Percentiles rank a stretch among this genome's conserved stretches.
phyloP scores from a whole-genome alignment of 805 yeast genomes.

The Candida namnaoensis region DNA sequence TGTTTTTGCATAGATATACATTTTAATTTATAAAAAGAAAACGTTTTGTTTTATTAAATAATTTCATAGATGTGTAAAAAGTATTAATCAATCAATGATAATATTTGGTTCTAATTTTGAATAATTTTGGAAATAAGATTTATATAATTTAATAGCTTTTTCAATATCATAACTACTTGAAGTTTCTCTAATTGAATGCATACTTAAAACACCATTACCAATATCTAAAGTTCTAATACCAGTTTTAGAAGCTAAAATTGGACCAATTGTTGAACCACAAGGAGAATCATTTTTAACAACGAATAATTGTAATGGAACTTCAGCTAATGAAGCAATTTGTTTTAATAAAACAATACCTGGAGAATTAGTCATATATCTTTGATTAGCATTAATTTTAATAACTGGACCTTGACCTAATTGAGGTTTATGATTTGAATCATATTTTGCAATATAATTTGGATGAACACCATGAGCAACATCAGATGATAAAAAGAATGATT shows the following conservation, averaged over 20 bases:
- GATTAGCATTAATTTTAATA: slow-evolving; percentile 88
- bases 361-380: slow-evolving; percentile 89
- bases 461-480: slow-evolving; percentile 98
- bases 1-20: too few relatives aligned
- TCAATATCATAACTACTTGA: slow-evolving; percentile 74
- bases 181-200: slow-evolving; percentile 93
- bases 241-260: slow-evolving; percentile 77
- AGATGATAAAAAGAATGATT: slow-evolving; percentile 82
- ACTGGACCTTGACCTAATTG: slow-evolving; percentile 85
- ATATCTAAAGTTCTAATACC: slow-evolving; percentile 85
- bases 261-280: slow-evolving; percentile 96
- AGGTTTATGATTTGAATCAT: slow-evolving; percentile 78
- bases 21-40: too few relatives aligned
- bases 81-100: slow-evolving; percentile 20
- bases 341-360: slow-evolving; percentile 78
- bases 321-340: slow-evolving; percentile 53
- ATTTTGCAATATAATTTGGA: slow-evolving; percentile 75
- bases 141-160: slow-evolving; percentile 51
- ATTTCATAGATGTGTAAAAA: too few relatives aligned
- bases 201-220: slow-evolving; percentile 86
- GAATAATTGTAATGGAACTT: slow-evolving; percentile 83
- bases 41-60: too few relatives aligned
- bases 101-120: slow-evolving; percentile 31
- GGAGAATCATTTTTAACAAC: slow-evolving; percentile 92
- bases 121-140: slow-evolving; percentile 47